These are phyloP conservation scores for Eucalyptus sideroxylon DNA, from an alignment of 345 rosid species.

Conservation along the genomic window DNA sequence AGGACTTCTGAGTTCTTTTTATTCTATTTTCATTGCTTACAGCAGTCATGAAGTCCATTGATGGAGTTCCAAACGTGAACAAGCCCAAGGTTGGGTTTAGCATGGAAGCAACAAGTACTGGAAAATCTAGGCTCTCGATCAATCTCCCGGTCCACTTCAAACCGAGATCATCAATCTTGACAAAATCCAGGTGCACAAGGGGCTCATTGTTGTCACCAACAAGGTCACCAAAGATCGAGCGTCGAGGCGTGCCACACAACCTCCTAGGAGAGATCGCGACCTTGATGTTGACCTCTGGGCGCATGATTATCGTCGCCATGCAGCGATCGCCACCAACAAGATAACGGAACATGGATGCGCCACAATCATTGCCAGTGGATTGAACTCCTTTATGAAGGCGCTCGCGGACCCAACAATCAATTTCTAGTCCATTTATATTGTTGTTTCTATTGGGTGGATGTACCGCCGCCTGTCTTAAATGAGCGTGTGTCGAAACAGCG, in stretches of 20 bases:
- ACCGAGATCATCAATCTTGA: too few species aligned
- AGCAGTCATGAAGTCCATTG: too few species aligned
- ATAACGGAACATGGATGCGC: background rate
- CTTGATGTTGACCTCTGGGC: conserved; percentile 2
- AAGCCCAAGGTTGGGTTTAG: too few species aligned
- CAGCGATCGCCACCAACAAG: background rate
- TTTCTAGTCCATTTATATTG: conserved; percentile 4
- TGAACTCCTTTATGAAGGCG: conserved; percentile 13
- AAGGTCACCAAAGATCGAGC: conserved; percentile 11
- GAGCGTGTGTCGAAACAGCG: conserved; percentile 2
- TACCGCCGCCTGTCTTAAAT: conserved; percentile 1
- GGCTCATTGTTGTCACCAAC: conserved; percentile 8
- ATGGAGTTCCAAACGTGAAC: too few species aligned
- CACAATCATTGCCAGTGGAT: conserved; percentile 22
- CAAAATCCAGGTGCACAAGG: too few species aligned
- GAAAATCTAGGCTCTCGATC: too few species aligned
- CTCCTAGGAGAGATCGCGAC: conserved; percentile 9
- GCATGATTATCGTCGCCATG: conserved; percentile 5
- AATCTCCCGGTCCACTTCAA: too few species aligned
- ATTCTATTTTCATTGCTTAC: too few species aligned
- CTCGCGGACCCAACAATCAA: background rate
- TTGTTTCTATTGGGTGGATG: conserved; percentile 25
- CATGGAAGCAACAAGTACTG: too few species aligned
- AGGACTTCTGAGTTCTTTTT: too few species aligned
- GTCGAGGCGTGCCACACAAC: conserved; percentile 17